Base-by-base conservation (phyloP, 192 early-diverging fungal species). In the Entomortierella chlamydospora region DNA sequence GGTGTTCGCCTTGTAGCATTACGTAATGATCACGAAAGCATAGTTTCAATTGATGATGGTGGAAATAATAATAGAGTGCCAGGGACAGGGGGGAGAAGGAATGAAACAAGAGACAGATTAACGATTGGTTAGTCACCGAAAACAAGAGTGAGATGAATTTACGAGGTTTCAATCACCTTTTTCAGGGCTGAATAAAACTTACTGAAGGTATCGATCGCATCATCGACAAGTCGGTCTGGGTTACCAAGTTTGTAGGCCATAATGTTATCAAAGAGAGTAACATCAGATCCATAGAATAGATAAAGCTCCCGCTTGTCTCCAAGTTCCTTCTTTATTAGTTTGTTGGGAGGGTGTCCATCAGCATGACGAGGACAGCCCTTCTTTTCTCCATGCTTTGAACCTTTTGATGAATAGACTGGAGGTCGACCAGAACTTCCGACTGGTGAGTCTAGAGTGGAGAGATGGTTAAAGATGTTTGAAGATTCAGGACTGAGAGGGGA, bases 181-280 rank as follows among this genome's bases (percentile, higher is more conserved):
- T n/a, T n/a, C n/a, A n/a, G n/a, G n/a, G n/a, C n/a, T n/a, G n/a
- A n/a, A 26, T 28, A 54, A 47, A 20, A 4, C 4, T 47, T 61
- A 84, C 83, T 70, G 43, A 78, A 81, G 17, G 68, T 30, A 37
- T 76, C 69, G 45, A 84, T 77, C 8, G 69, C 70, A 25, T 81
- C 64, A 20, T 69, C 68, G 13, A 84, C 69, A 52, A 26, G 57
- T 43, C 22, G 50, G 29, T 73, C 57, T 2, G 69, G 83, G 41
- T 81, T 76, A n/a, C 57, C 64, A 0, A 57, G 23, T 15, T 45
- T 26, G 60, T 71, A 84, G 25, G 57, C 34, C 37, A 53, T 52
- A n/a, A 84, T 84, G 33, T 29, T 22, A 9, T 81, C 61, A 64
- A 76, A 84, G 18, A 81, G 49, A 12, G 15, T 52, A 30, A 64